These are phyloP conservation scores for Rhododendron kiyosumense DNA, from an alignment of 148 eudicot genomes.

Conservation along the genomic window DNA sequence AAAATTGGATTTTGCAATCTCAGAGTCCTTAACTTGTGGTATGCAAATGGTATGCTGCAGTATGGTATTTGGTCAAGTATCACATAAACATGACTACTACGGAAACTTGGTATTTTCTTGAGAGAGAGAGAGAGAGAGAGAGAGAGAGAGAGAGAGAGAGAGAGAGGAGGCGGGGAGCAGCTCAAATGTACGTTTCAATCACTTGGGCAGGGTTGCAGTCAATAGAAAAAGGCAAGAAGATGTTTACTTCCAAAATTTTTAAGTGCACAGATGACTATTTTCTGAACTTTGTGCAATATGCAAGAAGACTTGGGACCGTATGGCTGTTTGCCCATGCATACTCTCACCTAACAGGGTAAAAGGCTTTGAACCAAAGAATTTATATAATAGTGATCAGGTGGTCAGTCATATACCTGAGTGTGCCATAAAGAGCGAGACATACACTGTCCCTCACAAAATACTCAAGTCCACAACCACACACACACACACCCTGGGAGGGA, in stretches of 20 bases:
- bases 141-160: neutral
- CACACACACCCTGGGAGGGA: neutral
- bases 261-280: conserved; percentile 7
- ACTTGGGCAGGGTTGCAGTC: conserved; percentile 3
- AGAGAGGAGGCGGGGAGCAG: neutral
- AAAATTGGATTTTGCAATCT: too few relatives aligned
- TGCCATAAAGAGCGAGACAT: neutral
- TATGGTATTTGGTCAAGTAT: neutral
- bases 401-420: neutral
- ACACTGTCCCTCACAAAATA: neutral
- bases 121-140: neutral
- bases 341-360: conserved; percentile 69
- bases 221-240: conserved; percentile 1
- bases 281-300: conserved; percentile 42
- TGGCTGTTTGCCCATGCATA: conserved; percentile 5
- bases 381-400: conserved; percentile 22
- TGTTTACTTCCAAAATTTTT: neutral
- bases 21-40: too few relatives aligned
- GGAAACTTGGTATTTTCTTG: neutral
- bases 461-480: neutral
- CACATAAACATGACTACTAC: neutral
- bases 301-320: conserved; percentile 29
- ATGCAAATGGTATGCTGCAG: neutral
- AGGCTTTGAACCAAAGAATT: conserved; percentile 44
- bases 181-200: conserved; percentile 14